Percentiles rank a stretch among this genome's conserved stretches.
phyloP scores from a whole-genome alignment of 441 rosid species.

The Populus trichocarpa region DNA sequence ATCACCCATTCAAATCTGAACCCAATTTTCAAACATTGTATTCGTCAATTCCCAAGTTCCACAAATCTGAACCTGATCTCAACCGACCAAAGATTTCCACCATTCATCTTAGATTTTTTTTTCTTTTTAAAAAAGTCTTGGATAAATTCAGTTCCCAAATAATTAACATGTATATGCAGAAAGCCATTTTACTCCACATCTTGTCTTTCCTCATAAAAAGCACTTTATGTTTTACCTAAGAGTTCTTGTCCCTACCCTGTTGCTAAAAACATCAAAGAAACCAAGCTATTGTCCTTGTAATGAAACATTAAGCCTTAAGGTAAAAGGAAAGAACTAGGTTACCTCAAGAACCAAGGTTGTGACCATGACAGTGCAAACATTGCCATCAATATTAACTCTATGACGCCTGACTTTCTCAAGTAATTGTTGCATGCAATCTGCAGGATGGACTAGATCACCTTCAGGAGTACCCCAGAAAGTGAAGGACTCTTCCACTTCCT shows the following conservation, averaged over 20 bases:
- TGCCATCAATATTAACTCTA: slow-evolving; percentile 88
- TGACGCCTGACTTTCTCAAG: slow-evolving; percentile 97
- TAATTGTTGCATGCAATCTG: slow-evolving; percentile 94
- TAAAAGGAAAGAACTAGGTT: slow-evolving; percentile 19
- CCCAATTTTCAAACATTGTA: not conserved
- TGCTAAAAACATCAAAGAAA: not conserved
- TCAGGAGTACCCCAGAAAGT: slow-evolving; percentile 97
- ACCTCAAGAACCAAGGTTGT: slow-evolving; percentile 99
- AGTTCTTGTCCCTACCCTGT: not conserved
- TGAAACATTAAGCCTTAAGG: not conserved
- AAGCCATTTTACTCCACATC: not conserved
- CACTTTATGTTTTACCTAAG: not conserved
- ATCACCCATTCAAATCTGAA: no score
- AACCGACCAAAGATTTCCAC: not conserved
- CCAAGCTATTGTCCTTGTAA: not conserved
- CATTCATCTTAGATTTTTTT: not conserved
- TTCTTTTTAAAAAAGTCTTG: not conserved
- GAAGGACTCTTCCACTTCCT: slow-evolving; percentile 95
- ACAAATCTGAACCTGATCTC: not conserved
- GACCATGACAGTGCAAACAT: slow-evolving; percentile 95
- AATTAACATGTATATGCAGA: not conserved
- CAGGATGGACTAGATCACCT: slow-evolving; percentile 94
- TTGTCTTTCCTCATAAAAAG: not conserved
- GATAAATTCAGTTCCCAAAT: slow-evolving; percentile 3
- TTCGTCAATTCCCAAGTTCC: not conserved